Conservation (phyloP, 352 stramenopile species). For the Phytopythium ostracodes region DNA sequence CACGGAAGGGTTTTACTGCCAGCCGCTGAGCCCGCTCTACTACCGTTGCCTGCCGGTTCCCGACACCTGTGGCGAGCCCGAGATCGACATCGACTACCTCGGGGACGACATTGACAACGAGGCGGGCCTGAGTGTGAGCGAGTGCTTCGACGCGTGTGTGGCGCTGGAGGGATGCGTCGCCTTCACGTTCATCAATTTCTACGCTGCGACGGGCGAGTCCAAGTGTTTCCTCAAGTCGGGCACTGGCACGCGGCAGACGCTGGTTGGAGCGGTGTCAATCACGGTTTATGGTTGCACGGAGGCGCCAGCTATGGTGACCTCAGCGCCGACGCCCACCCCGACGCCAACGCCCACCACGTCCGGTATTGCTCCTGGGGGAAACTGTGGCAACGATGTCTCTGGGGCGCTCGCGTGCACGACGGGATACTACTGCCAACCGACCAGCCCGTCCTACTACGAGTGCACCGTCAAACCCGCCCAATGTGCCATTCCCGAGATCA, state of each 20-base stretch:
- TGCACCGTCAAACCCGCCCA: too few relatives aligned
- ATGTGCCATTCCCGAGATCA: background rate
- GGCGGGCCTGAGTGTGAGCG: slow-evolving; percentile 13
- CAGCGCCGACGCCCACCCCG: too few relatives aligned
- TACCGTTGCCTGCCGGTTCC: slow-evolving; percentile 18
- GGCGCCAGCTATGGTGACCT: background rate
- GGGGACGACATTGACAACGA: slow-evolving; percentile 19
- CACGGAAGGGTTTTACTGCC: slow-evolving; percentile 12
- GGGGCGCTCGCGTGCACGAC: too few relatives aligned
- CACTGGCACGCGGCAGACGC: slow-evolving; percentile 4
- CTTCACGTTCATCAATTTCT: slow-evolving; percentile 32
- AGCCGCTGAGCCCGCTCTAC: slow-evolving; percentile 12
- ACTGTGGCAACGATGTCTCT: too few relatives aligned
- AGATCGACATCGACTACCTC: slow-evolving; percentile 24
- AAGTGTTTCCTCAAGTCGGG: slow-evolving; percentile 32
- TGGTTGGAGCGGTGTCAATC: slow-evolving; percentile 22
- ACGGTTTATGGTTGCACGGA: slow-evolving; percentile 4
- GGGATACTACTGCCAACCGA: too few relatives aligned
- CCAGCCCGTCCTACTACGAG: too few relatives aligned
- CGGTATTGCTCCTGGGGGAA: too few relatives aligned
- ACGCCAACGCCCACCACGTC: too few relatives aligned
- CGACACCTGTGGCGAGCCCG: slow-evolving; percentile 13
- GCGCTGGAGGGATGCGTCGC: slow-evolving; percentile 18
- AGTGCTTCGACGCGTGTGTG: slow-evolving; percentile 23
- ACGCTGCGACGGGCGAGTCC: slow-evolving; percentile 11